Percentiles rank a stretch among this genome's conserved stretches.
Evolutionary conservation across 257 asterid genomes (phyloP).

Genomic region (Petunia axillaris): DNA sequence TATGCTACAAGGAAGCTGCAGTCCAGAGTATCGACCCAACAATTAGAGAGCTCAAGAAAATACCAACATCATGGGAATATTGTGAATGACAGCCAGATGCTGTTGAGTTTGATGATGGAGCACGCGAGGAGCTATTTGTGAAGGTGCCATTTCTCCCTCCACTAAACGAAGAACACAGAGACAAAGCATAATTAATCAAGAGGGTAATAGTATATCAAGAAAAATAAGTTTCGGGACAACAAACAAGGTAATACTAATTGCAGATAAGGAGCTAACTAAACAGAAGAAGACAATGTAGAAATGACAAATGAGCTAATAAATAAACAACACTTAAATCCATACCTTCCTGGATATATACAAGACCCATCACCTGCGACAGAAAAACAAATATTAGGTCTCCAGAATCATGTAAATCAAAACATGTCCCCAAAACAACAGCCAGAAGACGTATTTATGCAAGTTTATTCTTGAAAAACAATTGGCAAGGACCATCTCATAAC

Average conservation of each 20-base stretch:
- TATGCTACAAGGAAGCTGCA: conserved; percentile 44
- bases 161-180: conserved; percentile 39
- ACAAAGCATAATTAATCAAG: conserved; percentile 25
- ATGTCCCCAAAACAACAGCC: not conserved
- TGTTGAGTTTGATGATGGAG: conserved; percentile 71
- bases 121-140: conserved; percentile 60
- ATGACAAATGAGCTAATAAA: not conserved
- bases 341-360: conserved; percentile 91
- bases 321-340: conserved; percentile 12
- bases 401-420: not conserved
- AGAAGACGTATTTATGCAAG: not conserved
- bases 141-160: conserved; percentile 69
- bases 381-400: conserved; percentile 11
- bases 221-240: not conserved
- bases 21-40: conserved; percentile 45
- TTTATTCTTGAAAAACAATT: not conserved
- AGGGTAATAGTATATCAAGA: not conserved
- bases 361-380: conserved; percentile 69
- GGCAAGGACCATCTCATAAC: not conserved
- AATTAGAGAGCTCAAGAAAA: conserved; percentile 32
- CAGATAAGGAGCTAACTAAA: not conserved
- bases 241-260: not conserved
- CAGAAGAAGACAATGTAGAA: not conserved
- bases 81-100: conserved; percentile 55
- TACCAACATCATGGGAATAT: conserved; percentile 26